Percentiles rank a stretch among this genome's conserved stretches.
Conservation (phyloP, 2,329 filamentous ascomycete genomes). For the Thielaviopsis ethacetica region DNA sequence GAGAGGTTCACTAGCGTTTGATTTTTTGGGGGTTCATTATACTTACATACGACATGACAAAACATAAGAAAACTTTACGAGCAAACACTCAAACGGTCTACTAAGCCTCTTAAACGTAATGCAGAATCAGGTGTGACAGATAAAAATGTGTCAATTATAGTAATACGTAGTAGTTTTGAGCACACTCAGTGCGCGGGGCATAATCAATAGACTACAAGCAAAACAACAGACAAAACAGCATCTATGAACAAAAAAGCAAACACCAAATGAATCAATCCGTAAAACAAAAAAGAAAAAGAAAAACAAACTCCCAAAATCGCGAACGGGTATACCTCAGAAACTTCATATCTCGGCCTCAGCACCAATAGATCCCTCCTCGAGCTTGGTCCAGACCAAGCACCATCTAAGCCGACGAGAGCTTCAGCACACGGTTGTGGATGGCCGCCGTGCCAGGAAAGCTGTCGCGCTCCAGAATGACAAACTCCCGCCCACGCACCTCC, state of each 20-base stretch:
- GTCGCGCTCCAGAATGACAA: slow-evolving; percentile 36
- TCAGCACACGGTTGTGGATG: slow-evolving; percentile 20
- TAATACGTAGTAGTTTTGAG: neutral
- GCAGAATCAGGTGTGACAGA: neutral
- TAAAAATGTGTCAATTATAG: neutral
- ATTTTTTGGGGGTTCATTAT: neutral
- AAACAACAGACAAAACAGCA: too few relatives aligned
- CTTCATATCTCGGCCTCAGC: too few relatives aligned
- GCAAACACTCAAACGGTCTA: too few relatives aligned
- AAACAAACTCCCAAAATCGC: too few relatives aligned
- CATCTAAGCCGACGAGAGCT: slow-evolving; percentile 1
- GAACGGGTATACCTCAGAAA: neutral
- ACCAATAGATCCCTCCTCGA: too few relatives aligned
- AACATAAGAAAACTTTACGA: neutral
- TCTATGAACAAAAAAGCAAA: too few relatives aligned
- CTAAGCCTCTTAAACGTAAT: too few relatives aligned
- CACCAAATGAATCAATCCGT: too few relatives aligned
- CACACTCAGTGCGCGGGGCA: too few relatives aligned
- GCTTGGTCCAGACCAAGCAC: neutral
- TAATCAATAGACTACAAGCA: too few relatives aligned
- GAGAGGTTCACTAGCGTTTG: neutral
- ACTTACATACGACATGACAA: slow-evolving; percentile 2
- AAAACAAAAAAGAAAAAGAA: too few relatives aligned
- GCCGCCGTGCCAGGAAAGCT: slow-evolving; percentile 23
- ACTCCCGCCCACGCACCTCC: slow-evolving; percentile 35